Base-by-base conservation (phyloP, 805 yeast species). In the Jamesozyma lodderae region DNA sequence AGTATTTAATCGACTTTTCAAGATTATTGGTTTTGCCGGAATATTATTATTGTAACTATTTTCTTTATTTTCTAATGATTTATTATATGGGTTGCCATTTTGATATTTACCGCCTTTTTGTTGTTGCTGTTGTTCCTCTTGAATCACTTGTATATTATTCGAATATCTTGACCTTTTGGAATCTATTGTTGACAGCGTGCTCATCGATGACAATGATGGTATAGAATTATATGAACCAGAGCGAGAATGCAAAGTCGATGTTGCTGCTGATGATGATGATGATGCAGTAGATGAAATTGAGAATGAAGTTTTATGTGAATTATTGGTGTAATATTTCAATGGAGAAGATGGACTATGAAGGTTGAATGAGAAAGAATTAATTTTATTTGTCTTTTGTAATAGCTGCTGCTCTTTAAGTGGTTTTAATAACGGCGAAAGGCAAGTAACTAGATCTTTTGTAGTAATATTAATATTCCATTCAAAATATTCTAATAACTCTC, bases 401-500 rank as follows among this genome's bases (percentile, higher is more conserved):
- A 14, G 6, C 4, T 30, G 22, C 28, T 28, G 30, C 19, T 31
- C 36, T 13, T 24, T 22, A 60, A 88, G 84, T 31, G 86, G 82
- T 14, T 40, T 25, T 16, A 90, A 64, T 65, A 90, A 85, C 21
- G 87, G 87, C 35, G 80, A 75, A 38, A 88, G 69, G 19, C 80
- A 80, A 35, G 67, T 61, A 41, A 77, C 66, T 41, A 90, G 71
- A 49, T 90, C 97, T 24, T 72, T 70, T 47, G 77, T 78, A 22
- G 75, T 64, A 35, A 92, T 77, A 19, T 73, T 68, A 34, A 92
- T 68, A 52, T 85, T 79, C 97, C 97, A 90, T 51, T 85, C 81
- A 41, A 90, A 71, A 45, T 85, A 76, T 35, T 73, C 75, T 35
- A 90, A 75, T 51, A 92, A 67, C 63, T 90, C 97, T 48, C 88